These are phyloP conservation scores for Erysimum cheiranthoides DNA, from an alignment of 345 rosid genomes.

Conservation along the genomic window DNA sequence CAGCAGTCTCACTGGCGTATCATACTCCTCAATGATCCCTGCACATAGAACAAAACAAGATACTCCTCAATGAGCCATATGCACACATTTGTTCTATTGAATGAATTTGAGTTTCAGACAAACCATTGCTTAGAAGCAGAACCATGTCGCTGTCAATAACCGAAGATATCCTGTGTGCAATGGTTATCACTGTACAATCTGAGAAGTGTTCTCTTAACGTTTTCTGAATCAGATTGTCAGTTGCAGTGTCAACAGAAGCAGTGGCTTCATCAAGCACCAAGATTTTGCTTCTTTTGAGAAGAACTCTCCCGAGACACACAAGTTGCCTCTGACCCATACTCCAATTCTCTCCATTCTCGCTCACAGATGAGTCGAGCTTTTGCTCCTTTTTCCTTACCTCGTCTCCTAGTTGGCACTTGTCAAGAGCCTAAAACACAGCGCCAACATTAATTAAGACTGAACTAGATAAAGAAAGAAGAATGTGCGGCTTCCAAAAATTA, in stretches of 20 bases:
- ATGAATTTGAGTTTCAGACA: conserved; percentile 33
- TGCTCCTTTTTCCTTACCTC: conserved; percentile 81
- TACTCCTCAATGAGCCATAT: not conserved
- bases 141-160: conserved; percentile 86
- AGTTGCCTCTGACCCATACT: conserved; percentile 95
- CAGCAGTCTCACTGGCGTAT: conserved; percentile 63
- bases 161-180: conserved; percentile 87
- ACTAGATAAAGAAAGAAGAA: not conserved
- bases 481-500: not conserved
- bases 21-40: conserved; percentile 77
- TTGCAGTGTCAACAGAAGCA: conserved; percentile 86
- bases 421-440: conserved; percentile 63
- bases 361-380: conserved; percentile 75
- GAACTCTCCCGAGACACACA: conserved; percentile 80
- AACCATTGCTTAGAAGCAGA: conserved; percentile 73
- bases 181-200: conserved; percentile 73
- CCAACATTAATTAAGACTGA: conserved; percentile 6
- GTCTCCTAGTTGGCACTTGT: conserved; percentile 93
- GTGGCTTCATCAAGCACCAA: conserved; percentile 92
- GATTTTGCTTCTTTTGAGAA: conserved; percentile 78
- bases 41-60: conserved; percentile 27
- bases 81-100: not conserved
- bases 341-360: conserved; percentile 93
- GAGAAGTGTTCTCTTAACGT: conserved; percentile 70
- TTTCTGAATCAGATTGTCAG: conserved; percentile 82